Evolutionary conservation across 1,284 basidiomycete species (phyloP), one percentile per base, ranked within the genome.

Genomic region (Ceratobasidium sp.): DNA sequence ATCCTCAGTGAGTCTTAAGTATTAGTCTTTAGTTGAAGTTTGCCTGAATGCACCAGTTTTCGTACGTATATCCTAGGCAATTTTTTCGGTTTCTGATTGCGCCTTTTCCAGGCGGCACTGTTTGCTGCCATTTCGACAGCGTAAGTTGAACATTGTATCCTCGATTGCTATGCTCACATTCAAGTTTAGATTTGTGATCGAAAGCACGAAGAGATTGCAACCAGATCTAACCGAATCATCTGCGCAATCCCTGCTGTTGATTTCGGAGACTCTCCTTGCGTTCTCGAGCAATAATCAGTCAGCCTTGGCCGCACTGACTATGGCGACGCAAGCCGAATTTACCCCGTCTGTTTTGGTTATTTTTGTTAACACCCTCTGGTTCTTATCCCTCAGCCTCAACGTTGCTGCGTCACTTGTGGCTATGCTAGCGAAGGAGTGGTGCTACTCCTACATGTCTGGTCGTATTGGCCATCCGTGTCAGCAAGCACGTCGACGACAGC

Each of bases 341-440:
- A 36, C 24, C 6, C 47, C 64, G 5, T n/a, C 64, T 33, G 27
- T 11, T 41, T 31, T 31, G 17, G 29, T 50, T 36, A 31, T 66
- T 6, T 33, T 45, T 9, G 29, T 65, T 14, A 65, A 65, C 27
- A 31, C 24, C 7, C 48, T 65, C 2, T 65, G 63, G 63, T 65
- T 29, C n/a, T 31, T 65, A 3, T 50, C 63, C 9, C 63, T 65
- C 27, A n/a, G 47, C 31, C 63, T 65, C 15, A 65, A 47, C 33
- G 33, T 65, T 31, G 22, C 63, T 5, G 47, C 29, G 14, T 31
- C 63, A 3, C 27, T 65, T 29, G 5, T 65, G 15, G 63, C 63
- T 33, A 50, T 50, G 14, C 63, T 65, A 31, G 63, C 63, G 5
- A 65, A 65, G 31, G 63, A 65, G 4, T 65, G 63, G 63, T 65